These are phyloP conservation scores for Neltuma alba DNA, from an alignment of 306 rosid species.

Conservation along the genomic window DNA sequence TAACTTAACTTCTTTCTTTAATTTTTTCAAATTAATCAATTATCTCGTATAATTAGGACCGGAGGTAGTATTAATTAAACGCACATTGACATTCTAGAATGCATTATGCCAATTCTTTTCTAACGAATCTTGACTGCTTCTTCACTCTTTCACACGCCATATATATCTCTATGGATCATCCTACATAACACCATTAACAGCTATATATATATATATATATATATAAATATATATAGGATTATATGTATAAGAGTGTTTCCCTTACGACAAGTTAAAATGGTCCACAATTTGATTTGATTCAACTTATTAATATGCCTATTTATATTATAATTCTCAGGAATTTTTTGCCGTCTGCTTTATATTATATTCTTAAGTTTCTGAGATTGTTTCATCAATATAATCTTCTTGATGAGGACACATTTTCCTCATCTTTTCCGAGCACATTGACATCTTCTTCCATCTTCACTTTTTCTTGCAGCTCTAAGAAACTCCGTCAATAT, in stretches of 20 bases:
- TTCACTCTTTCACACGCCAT: neutral
- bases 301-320: neutral
- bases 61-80: too few species aligned
- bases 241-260: neutral
- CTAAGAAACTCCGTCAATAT: neutral
- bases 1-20: too few species aligned
- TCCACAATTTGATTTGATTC: neutral
- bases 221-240: too few species aligned
- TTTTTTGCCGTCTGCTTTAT: neutral
- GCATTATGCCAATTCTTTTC: neutral
- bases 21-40: too few species aligned
- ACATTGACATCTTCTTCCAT: neutral
- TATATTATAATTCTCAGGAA: neutral
- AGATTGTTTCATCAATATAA: neutral
- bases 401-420: neutral
- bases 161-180: too few species aligned
- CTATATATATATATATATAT: too few species aligned
- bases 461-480: neutral
- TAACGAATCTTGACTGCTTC: neutral
- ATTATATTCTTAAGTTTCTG: neutral
- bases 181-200: too few species aligned
- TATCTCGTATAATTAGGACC: too few species aligned
- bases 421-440: neutral
- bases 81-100: neutral
- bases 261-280: neutral